Base-by-base conservation (phyloP, 2,329 filamentous ascomycete species). In the Epichloe sylvatica region DNA sequence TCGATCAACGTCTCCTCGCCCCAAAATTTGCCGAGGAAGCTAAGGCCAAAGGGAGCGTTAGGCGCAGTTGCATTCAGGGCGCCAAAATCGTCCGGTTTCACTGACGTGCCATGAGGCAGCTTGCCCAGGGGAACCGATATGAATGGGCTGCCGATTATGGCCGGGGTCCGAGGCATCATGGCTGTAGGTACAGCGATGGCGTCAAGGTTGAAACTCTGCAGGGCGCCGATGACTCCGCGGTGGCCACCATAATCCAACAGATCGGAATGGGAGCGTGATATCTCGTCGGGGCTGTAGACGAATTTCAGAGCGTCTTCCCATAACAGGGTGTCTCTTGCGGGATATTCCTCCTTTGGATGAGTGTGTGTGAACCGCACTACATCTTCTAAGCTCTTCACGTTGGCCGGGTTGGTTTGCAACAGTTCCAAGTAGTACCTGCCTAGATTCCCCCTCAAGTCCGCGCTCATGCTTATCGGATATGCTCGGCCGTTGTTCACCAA, bases 91-190 rank as follows among this genome's bases (percentile, higher is more conserved):
- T 77, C 74, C 21, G 61, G 62, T 8, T 62, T 58, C 3, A 81
- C 69, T 0, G 65, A 64, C 5, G 72, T 73, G 34, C 72, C 70
- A 0, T 64, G 55, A 0, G 78, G 77, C 50, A 72, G 77, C 74
- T 72, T 72, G 0, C 81, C 80, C 52, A 84, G 63, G 0, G 80
- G 81, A 0, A 84, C 76, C 0, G 76, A 80, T 13, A 84, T 65
- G 11, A 79, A 70, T 0, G 81, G 81, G 0, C 72, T 69, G 1
- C 80, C 81, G 0, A 80, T 70, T 34, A 81, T 63, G 1, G 76
- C 78, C 2, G 77, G 72, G 5, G 77, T 66, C 2, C 63, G 59
- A 0, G 70, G 63, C 0, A 73, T 67, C 30, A 72, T 63, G n/a
- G 63, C 54, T 0, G 77, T 77, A 0, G 81, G 82, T 4, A 84